phyloP scores from a whole-genome alignment of 108 stramenopile genomes.

The Cyclotella kingstonii region DNA sequence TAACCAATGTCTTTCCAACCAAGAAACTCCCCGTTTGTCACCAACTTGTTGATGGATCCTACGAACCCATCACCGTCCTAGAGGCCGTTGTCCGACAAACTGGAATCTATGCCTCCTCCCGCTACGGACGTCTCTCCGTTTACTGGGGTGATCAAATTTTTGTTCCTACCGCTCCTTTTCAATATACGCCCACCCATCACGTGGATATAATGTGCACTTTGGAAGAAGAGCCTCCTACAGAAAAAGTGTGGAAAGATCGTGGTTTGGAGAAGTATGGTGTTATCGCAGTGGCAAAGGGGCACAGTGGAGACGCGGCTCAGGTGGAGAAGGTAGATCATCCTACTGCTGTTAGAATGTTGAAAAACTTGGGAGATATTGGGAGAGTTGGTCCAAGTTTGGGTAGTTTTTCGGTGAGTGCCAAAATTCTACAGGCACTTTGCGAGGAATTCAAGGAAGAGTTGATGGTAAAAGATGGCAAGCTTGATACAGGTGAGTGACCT shows the following conservation, averaged over 20 bases:
- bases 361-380: constrained; percentile 81
- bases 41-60: constrained; percentile 48
- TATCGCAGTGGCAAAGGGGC: constrained; percentile 83
- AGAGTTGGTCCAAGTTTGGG: constrained; percentile 94
- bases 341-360: constrained; percentile 91
- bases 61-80: constrained; percentile 88
- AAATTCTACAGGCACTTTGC: constrained; percentile 81
- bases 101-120: constrained; percentile 92
- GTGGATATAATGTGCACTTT: constrained; percentile 97
- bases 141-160: constrained; percentile 99
- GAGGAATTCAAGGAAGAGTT: constrained; percentile 86
- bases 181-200: constrained; percentile 87
- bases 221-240: constrained; percentile 83
- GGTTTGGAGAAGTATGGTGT: constrained; percentile 98
- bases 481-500: constrained; percentile 41
- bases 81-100: constrained; percentile 98
- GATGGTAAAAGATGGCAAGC: constrained; percentile 80
- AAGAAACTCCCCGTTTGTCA: constrained; percentile 87
- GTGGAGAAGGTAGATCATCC: constrained; percentile 97
- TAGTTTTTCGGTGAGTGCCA: constrained; percentile 88
- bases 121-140: constrained; percentile 91
- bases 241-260: constrained; percentile 86
- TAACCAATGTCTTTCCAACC: constrained; percentile 2
- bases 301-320: constrained; percentile 91
- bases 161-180: constrained; percentile 79